phyloP scores from a whole-genome alignment of 2,329 filamentous ascomycete species.

The Periconia macrospinosa region DNA sequence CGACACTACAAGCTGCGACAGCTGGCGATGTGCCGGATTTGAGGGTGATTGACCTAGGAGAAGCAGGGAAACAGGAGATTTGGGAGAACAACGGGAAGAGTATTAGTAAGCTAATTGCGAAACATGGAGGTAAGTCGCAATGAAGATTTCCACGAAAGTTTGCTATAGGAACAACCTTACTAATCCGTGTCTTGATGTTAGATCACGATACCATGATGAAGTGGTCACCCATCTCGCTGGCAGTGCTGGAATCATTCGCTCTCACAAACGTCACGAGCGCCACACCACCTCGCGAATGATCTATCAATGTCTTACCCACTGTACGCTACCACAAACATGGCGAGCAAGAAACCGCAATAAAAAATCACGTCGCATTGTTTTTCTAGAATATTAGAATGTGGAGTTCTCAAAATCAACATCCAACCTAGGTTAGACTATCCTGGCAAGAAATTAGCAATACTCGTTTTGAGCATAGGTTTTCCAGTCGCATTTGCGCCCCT shows the following conservation, averaged over 20 bases:
- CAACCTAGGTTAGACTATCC: no score
- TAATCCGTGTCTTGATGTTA: constrained; percentile 12
- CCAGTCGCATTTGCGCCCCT: no score
- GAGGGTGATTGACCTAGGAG: constrained; percentile 32
- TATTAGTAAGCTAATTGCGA: constrained; percentile 39
- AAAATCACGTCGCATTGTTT: no score
- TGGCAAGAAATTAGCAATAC: no score
- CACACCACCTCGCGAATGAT: constrained; percentile 4
- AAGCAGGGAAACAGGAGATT: constrained; percentile 35
- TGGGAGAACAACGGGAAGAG: constrained; percentile 27
- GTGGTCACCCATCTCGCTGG: constrained; percentile 32
- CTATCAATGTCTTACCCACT: neutral
- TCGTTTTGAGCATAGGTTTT: no score
- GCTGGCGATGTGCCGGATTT: constrained; percentile 12
- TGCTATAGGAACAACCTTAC: neutral
- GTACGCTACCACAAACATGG: no score
- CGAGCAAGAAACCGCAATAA: no score
- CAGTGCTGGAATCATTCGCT: constrained; percentile 29
- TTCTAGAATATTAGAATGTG: no score
- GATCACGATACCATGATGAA: constrained; percentile 38
- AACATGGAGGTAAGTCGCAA: constrained; percentile 38
- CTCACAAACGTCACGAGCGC: constrained; percentile 15
- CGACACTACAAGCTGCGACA: constrained; percentile 27
- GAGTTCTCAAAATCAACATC: no score
- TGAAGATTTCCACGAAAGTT: neutral